These are phyloP conservation scores for Lactifluus echinatus DNA, from an alignment of 768 basidiomycete genomes.

Conservation along the genomic window DNA sequence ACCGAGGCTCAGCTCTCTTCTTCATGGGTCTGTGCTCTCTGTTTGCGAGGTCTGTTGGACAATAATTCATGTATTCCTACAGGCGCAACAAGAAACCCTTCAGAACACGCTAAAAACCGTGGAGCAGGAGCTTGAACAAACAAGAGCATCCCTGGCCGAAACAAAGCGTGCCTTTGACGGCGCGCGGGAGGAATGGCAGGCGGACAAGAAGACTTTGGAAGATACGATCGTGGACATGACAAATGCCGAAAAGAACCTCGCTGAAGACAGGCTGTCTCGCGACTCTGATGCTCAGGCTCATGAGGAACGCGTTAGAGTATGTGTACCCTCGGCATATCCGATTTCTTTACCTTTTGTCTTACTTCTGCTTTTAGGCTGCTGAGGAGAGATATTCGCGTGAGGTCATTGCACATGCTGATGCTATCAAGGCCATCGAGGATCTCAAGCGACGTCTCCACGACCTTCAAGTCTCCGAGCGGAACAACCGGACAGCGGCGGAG, in stretches of 20 bases:
- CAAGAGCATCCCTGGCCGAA: conserved; percentile 44
- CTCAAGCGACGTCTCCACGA: conserved; percentile 54
- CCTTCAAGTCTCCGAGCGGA: conserved; percentile 45
- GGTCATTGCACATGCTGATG: conserved; percentile 78
- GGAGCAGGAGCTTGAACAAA: conserved; percentile 44
- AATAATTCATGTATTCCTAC: neutral
- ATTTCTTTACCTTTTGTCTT: neutral
- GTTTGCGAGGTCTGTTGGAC: neutral
- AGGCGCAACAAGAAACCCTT: conserved; percentile 60
- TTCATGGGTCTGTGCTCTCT: conserved; percentile 47
- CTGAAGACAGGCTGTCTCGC: conserved; percentile 52
- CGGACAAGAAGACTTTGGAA: conserved; percentile 76
- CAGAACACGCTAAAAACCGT: conserved; percentile 50
- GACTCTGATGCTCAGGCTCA: conserved; percentile 59
- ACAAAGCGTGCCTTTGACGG: conserved; percentile 57
- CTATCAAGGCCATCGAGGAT: conserved; percentile 60
- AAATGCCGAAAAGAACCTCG: conserved; percentile 59
- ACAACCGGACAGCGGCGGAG: conserved; percentile 53
- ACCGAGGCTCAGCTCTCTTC: conserved; percentile 61
- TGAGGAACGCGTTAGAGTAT: conserved; percentile 62
- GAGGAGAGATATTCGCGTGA: conserved; percentile 77
- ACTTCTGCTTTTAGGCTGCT: conserved; percentile 39
- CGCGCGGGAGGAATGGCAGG: conserved; percentile 62
- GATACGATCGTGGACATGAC: conserved; percentile 76
- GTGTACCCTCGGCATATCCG: conserved; percentile 6